Evolutionary conservation across 495 filamentous ascomycete species (phyloP).

Genomic region (Penicillium samsonianum): DNA sequence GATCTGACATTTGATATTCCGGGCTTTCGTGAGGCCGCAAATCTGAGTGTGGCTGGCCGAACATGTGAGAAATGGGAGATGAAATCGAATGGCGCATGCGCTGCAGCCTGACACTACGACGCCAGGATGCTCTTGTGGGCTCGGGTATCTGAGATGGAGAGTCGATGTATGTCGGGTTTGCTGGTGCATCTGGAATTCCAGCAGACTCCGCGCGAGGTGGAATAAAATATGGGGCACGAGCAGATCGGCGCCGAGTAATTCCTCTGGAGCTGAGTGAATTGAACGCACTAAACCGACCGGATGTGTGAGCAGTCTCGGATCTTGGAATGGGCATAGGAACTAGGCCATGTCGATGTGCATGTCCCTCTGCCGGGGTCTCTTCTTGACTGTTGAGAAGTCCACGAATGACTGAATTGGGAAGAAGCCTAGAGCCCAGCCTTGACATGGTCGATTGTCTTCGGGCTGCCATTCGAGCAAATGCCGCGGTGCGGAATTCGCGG

Average conservation of each 20-base stretch:
- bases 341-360: conserved; percentile 50
- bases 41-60: conserved; percentile 38
- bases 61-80: conserved; percentile 49
- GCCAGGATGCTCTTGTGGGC: conserved; percentile 43
- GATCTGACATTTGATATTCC: conserved; percentile 3
- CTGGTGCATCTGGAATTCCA: conserved; percentile 27
- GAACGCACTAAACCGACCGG: conserved; percentile 48
- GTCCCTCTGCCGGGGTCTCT: conserved; percentile 51
- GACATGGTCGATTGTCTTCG: conserved; percentile 55
- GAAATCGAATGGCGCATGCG: conserved; percentile 49
- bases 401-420: conserved; percentile 51
- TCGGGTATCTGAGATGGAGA: conserved; percentile 30
- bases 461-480: conserved; percentile 45
- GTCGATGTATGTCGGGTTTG: conserved; percentile 28
- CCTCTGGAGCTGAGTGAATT: conserved; percentile 42
- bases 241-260: conserved; percentile 41
- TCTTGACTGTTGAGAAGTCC: conserved; percentile 48
- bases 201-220: conserved; percentile 38
- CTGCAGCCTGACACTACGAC: conserved; percentile 45
- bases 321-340: conserved; percentile 43
- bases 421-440: conserved; percentile 50
- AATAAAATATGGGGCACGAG: conserved; percentile 41
- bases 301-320: conserved; percentile 39
- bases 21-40: conserved; percentile 18
- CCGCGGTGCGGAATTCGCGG: conserved; percentile 38